Evolutionary conservation across 148 eudicot genomes (phyloP).

Genomic region (Vaccinium vitisidaea): DNA sequence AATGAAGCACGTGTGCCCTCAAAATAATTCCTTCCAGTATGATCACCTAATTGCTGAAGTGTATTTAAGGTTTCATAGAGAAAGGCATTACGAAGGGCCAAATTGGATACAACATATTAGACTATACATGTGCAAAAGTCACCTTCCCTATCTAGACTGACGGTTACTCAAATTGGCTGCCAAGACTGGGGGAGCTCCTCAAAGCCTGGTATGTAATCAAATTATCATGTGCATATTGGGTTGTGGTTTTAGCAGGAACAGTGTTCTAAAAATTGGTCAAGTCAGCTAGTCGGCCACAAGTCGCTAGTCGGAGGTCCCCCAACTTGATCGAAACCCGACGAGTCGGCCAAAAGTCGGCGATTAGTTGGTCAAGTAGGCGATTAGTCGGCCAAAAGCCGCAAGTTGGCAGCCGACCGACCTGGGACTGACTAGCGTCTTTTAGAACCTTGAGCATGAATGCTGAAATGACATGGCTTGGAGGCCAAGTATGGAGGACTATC

Average conservation of each 20-base stretch:
- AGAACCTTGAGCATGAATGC: not conserved
- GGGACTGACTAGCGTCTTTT: too few species aligned
- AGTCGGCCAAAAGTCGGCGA: too few species aligned
- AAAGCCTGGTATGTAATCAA: not conserved
- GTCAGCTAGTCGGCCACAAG: too few species aligned
- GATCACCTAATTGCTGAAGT: not conserved
- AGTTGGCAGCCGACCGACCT: too few species aligned
- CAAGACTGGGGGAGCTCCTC: conserved; percentile 1
- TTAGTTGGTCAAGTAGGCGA: too few species aligned
- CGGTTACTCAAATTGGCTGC: not conserved
- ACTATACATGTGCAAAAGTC: not conserved
- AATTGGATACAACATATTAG: not conserved
- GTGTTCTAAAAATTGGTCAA: too few species aligned
- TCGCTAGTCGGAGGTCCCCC: too few species aligned
- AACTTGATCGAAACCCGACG: too few species aligned
- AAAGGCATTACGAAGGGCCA: not conserved
- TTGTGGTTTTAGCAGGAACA: not conserved
- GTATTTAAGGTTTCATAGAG: not conserved
- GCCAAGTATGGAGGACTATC: not conserved
- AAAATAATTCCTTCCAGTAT: not conserved
- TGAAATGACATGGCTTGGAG: not conserved
- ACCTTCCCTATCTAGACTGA: not conserved
- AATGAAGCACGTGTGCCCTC: not conserved
- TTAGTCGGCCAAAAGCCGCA: too few species aligned
- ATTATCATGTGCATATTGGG: too few species aligned